Evolutionary conservation across 2,329 filamentous ascomycete genomes (phyloP).

Genomic region (Aspergillus uvarum): DNA sequence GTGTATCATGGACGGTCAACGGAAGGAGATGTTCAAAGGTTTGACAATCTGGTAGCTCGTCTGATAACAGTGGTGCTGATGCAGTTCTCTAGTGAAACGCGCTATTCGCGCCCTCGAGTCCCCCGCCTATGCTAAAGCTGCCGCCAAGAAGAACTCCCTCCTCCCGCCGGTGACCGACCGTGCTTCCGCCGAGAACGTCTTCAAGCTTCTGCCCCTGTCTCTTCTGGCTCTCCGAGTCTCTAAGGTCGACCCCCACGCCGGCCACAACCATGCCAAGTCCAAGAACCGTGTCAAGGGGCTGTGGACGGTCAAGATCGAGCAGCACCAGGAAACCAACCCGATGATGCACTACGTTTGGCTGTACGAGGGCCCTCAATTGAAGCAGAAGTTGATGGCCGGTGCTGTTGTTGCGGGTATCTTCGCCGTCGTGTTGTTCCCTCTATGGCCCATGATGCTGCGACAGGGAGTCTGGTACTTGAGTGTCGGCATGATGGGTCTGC

Average conservation of each 20-base stretch:
- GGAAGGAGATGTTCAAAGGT: conserved; percentile 98
- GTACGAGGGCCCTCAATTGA: conserved; percentile 90
- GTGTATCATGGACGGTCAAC: conserved; percentile 90
- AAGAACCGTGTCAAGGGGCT: conserved; percentile 90
- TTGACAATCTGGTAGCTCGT: conserved; percentile 16
- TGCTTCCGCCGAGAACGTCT: conserved; percentile 83
- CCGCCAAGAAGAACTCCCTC: conserved; percentile 78
- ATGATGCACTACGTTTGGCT: conserved; percentile 92
- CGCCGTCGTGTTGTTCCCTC: conserved; percentile 86
- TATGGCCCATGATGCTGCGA: conserved; percentile 89
- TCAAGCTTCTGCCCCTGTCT: conserved; percentile 92
- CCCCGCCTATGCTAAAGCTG: conserved; percentile 82
- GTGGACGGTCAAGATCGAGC: conserved; percentile 94
- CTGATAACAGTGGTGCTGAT: conserved; percentile 4
- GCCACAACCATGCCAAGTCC: conserved; percentile 65
- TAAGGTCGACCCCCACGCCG: conserved; percentile 76
- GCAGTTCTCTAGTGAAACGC: conserved; percentile 71
- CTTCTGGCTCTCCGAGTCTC: conserved; percentile 87
- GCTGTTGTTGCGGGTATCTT: conserved; percentile 83
- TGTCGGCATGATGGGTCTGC: conserved; percentile 85
- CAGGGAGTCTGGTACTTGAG: conserved; percentile 96
- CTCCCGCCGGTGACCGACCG: conserved; percentile 87
- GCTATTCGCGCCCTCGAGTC: conserved; percentile 88
- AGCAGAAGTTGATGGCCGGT: conserved; percentile 85
- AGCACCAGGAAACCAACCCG: conserved; percentile 74